These are phyloP conservation scores for Penicillium sp. DNA, from an alignment of 2,329 filamentous ascomycete species.

Conservation along the genomic window DNA sequence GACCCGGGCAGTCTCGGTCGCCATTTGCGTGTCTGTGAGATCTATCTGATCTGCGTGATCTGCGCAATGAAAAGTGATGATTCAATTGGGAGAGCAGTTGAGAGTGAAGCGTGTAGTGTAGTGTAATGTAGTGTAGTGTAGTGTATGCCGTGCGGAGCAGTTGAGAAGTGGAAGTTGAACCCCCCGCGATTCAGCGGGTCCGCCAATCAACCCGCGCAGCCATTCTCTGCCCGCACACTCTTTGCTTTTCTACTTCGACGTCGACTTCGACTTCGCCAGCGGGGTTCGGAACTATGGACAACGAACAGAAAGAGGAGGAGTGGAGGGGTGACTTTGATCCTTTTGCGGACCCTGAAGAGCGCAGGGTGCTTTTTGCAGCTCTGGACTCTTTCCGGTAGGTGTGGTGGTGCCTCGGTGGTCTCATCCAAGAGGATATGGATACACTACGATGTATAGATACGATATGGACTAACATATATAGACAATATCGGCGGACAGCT, in stretches of 20 bases:
- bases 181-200: constrained; percentile 14
- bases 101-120: too few species aligned
- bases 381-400: constrained; percentile 85
- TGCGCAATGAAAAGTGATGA: background rate
- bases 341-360: constrained; percentile 77
- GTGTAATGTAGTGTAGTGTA: too few species aligned
- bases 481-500: constrained; percentile 81
- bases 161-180: constrained; percentile 4
- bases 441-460: background rate
- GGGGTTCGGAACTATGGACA: constrained; percentile 10
- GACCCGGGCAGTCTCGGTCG: constrained; percentile 7
- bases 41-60: too few species aligned
- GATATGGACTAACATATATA: constrained; percentile 46
- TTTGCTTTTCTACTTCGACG: constrained; percentile 1
- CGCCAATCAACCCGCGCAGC: too few species aligned
- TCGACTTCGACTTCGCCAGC: background rate
- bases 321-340: constrained; percentile 69
- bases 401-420: too few species aligned
- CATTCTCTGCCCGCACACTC: constrained; percentile 22
- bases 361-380: constrained; percentile 76
- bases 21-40: too few species aligned
- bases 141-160: too few species aligned
- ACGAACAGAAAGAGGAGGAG: constrained; percentile 9
- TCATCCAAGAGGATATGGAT: too few species aligned
- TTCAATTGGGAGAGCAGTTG: background rate